Evolutionary conservation across 1,284 basidiomycete species (phyloP).

Genomic region (Apiotrichum veenhuisii): DNA sequence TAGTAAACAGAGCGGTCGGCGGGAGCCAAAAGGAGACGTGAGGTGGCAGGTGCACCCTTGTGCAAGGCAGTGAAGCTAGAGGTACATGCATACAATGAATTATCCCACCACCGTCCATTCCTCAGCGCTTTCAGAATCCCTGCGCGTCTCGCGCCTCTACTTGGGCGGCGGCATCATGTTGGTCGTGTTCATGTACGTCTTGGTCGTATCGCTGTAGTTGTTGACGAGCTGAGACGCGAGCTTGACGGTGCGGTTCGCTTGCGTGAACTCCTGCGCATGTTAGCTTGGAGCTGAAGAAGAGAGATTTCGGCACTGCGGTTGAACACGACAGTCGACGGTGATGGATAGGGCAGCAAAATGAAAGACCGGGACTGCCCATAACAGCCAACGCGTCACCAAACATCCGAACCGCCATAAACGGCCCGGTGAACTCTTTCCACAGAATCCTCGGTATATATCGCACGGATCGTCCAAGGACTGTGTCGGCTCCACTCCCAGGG

Average conservation of each 20-base stretch:
- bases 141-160: not conserved
- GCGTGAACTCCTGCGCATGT: slow-evolving; percentile 36
- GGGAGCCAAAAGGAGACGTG: too few relatives aligned
- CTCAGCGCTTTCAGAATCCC: not conserved
- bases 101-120: not conserved
- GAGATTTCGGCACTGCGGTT: too few relatives aligned
- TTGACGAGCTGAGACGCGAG: slow-evolving; percentile 70
- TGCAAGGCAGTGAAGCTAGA: not conserved
- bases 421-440: too few relatives aligned
- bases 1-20: not conserved
- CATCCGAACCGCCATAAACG: too few relatives aligned
- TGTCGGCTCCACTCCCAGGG: too few relatives aligned
- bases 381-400: too few relatives aligned
- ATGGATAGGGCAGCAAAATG: too few relatives aligned
- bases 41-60: not conserved
- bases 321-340: too few relatives aligned
- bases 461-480: too few relatives aligned
- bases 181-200: slow-evolving; percentile 71
- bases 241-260: slow-evolving; percentile 53
- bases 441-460: too few relatives aligned
- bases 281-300: not conserved
- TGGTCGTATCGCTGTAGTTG: slow-evolving; percentile 79
- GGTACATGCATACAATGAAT: slow-evolving; percentile 13
- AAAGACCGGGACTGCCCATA: too few relatives aligned
- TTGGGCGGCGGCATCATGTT: slow-evolving; percentile 40